Base-by-base conservation (phyloP, 495 filamentous ascomycete genomes). In the Jackrogersella multiformis region DNA sequence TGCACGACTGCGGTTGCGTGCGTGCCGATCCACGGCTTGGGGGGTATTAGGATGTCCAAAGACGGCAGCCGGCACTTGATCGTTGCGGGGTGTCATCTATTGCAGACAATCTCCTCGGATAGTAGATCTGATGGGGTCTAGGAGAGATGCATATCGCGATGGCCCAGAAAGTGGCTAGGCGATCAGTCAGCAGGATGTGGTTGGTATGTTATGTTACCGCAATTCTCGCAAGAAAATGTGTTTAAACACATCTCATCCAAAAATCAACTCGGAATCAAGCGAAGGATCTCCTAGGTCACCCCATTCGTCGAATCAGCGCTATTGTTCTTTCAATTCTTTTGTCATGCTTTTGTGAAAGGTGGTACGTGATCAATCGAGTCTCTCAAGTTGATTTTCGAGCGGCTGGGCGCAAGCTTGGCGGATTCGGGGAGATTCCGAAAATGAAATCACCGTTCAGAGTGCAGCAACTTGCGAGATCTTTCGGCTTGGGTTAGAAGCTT, bases 51-150 rank as follows among this genome's bases (percentile, higher is more conserved):
- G 28, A 32, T 42, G 52, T 26, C 38, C 41, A 49, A 61, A 55
- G 41, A 30, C 54, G 38, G 52, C 10, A 51, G 13, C 23, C 20
- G 36, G 26, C 32, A 32, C 41, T 57, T 38, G 48, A 48, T 15
- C 51, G 15, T 38, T 52, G 61, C 61, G 52, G 67, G 41, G 56
- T 46, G 38, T 57, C 53, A 58, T 66, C 35, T 66, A 48, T 46
- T 28, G 48, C 56, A 53, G 20, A 52, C 51, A 26, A 35, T 18
- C 24, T 13, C 4, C 24, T 12, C 26, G 46, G 20, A 18, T 45
- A 24, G 13, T 24, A 30, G 42, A 30, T 36, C 32, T 15, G 9
- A 16, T 35, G 13, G 30, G 49, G 16, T 7, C n/a, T n/a, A n/a
- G 49, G 28, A 9, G 20, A 52, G 48, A 36, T 12, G 32, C 21